Base-by-base conservation (phyloP, 129 eudicot genomes). In the Flaveria sonorensis region DNA sequence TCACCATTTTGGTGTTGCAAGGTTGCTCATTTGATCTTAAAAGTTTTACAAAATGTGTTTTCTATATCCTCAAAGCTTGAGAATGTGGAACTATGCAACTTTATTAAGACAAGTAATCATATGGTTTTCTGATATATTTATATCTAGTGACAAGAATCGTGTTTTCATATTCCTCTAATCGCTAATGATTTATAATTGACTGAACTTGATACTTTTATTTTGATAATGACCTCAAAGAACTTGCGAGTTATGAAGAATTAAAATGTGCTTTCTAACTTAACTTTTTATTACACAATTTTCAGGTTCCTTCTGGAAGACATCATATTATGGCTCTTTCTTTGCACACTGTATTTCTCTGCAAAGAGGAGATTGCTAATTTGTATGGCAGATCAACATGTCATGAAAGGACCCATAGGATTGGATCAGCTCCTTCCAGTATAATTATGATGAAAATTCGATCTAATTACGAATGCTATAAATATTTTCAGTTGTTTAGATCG, bases 311-410 rank as follows among this genome's bases (percentile, higher is more conserved):
- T 69, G 71, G 75, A 82, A 59, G 77, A 43, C 65, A 60, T 68
- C 60, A 43, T 53, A 59, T 20, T 23, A 92, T 92, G 97, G 90
- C 97, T 67, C 77, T 84, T 48, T 69, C 89, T 64, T 62, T 84
- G 46, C 90, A 72, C 77, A 82, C 96, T 0, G 66, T 84, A 16
- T 74, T 85, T 67, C 81, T 89, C 71, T 84, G 89, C 68, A 79
- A 81, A 72, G 88, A 78, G 77, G 92, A 83, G 51, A 76, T 72
- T 81, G 51, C 60, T 40, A 65, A 71, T 69, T 59, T 81, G 80
- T 78, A 71, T 40, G 62, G 26, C 61, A 81, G 61, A 81, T 73
- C 83, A 65, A 72, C 56, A 21, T 68, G 62, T 39, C 61, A 80
- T 61, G 84, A 60, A 75, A 82, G 86, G 77, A 62, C 81, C 74